These are phyloP conservation scores for Suhomyces maxii DNA, from an alignment of 1,139 yeast species.

Conservation along the genomic window DNA sequence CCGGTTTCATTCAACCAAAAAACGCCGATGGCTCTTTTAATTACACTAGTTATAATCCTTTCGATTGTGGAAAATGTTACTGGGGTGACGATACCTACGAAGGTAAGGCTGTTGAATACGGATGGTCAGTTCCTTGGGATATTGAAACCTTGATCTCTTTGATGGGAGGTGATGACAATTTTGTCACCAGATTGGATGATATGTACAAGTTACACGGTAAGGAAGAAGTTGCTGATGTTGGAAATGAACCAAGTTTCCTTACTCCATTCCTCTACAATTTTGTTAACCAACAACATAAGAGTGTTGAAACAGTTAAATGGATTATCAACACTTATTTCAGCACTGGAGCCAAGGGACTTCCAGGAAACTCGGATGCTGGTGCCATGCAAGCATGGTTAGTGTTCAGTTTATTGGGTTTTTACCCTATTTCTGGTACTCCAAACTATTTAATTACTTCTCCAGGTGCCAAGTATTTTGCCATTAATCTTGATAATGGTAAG, in stretches of 20 bases:
- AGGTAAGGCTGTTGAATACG: slow-evolving; percentile 32
- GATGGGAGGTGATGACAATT: slow-evolving; percentile 29
- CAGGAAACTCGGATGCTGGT: slow-evolving; percentile 44
- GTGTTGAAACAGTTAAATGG: slow-evolving; percentile 33
- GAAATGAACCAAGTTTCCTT: slow-evolving; percentile 37
- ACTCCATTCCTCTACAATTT: slow-evolving; percentile 35
- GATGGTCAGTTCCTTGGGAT: slow-evolving; percentile 39
- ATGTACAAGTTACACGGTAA: slow-evolving; percentile 33
- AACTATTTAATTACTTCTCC: slow-evolving; percentile 37
- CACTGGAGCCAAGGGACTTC: slow-evolving; percentile 27
- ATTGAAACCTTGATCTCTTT: slow-evolving; percentile 26
- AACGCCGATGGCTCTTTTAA: slow-evolving; percentile 31
- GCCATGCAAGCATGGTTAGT: slow-evolving; percentile 43
- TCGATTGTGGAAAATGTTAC: slow-evolving; percentile 32
- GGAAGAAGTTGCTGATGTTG: slow-evolving; percentile 29
- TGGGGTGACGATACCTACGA: slow-evolving; percentile 33
- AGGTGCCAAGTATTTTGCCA: slow-evolving; percentile 24
- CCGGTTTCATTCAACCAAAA: slow-evolving; percentile 37
- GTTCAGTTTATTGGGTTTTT: slow-evolving; percentile 35
- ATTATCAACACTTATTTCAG: slow-evolving; percentile 30
- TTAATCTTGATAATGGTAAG: slow-evolving; percentile 28
- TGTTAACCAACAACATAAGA: slow-evolving; percentile 27
- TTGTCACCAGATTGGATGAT: slow-evolving; percentile 33
- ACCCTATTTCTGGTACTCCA: slow-evolving; percentile 40
- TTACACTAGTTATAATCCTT: slow-evolving; percentile 24